These are phyloP conservation scores for Coniella lustricola DNA, from an alignment of 2,329 filamentous ascomycete genomes.

Conservation along the genomic window DNA sequence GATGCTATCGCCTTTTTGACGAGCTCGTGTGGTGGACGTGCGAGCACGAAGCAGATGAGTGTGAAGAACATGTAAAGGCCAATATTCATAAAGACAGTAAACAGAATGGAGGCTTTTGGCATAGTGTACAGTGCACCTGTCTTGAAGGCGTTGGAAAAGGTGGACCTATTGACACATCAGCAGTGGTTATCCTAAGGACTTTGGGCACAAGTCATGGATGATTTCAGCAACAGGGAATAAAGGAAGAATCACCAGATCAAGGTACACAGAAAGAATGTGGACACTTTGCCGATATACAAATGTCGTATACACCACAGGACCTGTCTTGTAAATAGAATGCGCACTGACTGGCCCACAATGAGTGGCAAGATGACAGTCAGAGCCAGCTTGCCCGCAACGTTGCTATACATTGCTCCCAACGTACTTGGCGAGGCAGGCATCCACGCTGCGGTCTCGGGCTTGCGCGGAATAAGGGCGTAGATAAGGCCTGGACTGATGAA, in stretches of 20 bases:
- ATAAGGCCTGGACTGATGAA: constrained; percentile 61
- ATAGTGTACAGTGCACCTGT: constrained; percentile 54
- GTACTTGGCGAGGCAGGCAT: constrained; percentile 45
- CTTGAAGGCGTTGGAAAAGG: constrained; percentile 59
- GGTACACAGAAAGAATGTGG: constrained; percentile 39
- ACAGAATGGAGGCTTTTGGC: constrained; percentile 54
- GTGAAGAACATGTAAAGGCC: constrained; percentile 57
- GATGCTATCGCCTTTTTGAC: constrained; percentile 26
- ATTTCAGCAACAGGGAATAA: constrained; percentile 32
- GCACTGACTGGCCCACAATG: constrained; percentile 52
- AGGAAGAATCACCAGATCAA: constrained; percentile 40
- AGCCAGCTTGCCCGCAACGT: constrained; percentile 62
- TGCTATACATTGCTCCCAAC: constrained; percentile 54
- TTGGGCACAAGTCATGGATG: too few species aligned
- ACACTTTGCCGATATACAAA: constrained; percentile 45
- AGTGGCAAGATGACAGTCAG: constrained; percentile 61
- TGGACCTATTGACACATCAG: constrained; percentile 45
- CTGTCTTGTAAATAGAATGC: constrained; percentile 40
- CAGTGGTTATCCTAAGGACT: constrained; percentile 20
- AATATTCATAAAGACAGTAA: constrained; percentile 63
- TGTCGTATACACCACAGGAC: constrained; percentile 47
- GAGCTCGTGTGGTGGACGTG: constrained; percentile 34
- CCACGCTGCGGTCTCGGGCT: constrained; percentile 45
- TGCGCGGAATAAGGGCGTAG: constrained; percentile 50
- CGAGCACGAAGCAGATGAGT: constrained; percentile 48